These are phyloP conservation scores for Penicillium sp. DNA, from an alignment of 2,329 filamentous ascomycete species.

Conservation along the genomic window DNA sequence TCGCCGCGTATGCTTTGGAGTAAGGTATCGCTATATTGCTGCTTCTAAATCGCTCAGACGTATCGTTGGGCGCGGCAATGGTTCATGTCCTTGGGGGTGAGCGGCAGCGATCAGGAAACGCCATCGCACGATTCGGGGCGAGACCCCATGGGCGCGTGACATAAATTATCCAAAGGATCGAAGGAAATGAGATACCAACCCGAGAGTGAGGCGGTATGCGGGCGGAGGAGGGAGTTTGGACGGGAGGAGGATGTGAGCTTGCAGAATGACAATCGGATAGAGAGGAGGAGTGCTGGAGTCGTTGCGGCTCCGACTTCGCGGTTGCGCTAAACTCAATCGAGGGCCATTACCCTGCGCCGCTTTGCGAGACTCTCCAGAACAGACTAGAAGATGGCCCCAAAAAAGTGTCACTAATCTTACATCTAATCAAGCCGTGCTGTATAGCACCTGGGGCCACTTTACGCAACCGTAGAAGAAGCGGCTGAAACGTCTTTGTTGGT, in stretches of 20 bases:
- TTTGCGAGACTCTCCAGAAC: neutral
- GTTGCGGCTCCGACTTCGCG: conserved; percentile 26
- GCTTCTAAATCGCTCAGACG: conserved; percentile 20
- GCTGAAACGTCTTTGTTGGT: neutral
- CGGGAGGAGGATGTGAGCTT: conserved; percentile 17
- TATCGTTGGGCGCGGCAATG: conserved; percentile 29
- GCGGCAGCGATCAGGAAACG: conserved; percentile 28
- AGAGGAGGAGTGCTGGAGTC: conserved; percentile 15
- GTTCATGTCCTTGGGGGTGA: conserved; percentile 30
- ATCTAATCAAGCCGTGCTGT: neutral
- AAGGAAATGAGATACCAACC: neutral
- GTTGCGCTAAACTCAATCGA: conserved; percentile 22
- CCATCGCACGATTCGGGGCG: conserved; percentile 29
- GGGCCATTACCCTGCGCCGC: neutral
- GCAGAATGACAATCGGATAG: conserved; percentile 14
- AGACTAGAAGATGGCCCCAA: neutral
- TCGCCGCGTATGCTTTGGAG: neutral
- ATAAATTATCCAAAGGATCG: conserved; percentile 1
- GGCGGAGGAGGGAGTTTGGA: conserved; percentile 4
- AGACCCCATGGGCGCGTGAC: conserved; percentile 22
- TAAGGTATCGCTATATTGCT: conserved; percentile 14
- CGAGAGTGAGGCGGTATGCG: neutral
- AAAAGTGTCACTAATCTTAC: neutral
- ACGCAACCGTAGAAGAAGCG: neutral
- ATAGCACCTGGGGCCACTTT: neutral